phyloP scores from a whole-genome alignment of 306 rosid species.

The Cicer chorassanicum region DNA sequence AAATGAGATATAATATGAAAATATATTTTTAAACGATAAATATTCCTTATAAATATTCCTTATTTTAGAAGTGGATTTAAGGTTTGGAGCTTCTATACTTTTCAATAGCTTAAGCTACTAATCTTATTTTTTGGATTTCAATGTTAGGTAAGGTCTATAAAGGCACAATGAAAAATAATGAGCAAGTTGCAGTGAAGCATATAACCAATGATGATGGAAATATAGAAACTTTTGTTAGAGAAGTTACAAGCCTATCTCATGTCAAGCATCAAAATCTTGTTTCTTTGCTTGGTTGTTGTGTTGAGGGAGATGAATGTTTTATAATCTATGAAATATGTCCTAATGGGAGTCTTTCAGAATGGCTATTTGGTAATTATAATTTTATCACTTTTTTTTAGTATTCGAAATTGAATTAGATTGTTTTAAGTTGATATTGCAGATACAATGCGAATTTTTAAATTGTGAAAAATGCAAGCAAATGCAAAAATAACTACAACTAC shows the following conservation, averaged over 20 bases:
- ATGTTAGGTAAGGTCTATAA: conserved; percentile 63
- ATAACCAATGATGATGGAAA: conserved; percentile 64
- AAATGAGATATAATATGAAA: too few relatives aligned
- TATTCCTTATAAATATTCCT: too few relatives aligned
- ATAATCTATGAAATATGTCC: conserved; percentile 73
- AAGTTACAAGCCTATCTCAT: conserved; percentile 62
- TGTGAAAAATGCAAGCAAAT: too few relatives aligned
- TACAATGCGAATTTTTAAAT: too few relatives aligned
- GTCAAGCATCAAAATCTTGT: conserved; percentile 67
- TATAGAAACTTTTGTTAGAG: conserved; percentile 60
- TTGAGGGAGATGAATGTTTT: conserved; percentile 59
- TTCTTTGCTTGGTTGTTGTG: conserved; percentile 58
- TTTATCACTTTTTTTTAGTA: conserved; percentile 13
- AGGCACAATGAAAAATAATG: conserved; percentile 57
- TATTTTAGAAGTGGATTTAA: too few relatives aligned
- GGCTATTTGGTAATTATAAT: conserved; percentile 64
- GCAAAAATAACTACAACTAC: too few relatives aligned
- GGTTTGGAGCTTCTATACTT: too few relatives aligned
- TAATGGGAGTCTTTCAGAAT: conserved; percentile 66
- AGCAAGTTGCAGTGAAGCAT: conserved; percentile 66
- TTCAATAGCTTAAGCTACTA: too few relatives aligned
- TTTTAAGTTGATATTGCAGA: too few relatives aligned
- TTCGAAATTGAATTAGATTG: background rate
- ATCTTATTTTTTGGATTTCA: conserved; percentile 14
- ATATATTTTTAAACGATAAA: too few relatives aligned